Percentiles rank a stretch among this genome's conserved stretches.
Evolutionary conservation across 352 stramenopile species (phyloP).

Genomic region (Blastocystis sp.): DNA sequence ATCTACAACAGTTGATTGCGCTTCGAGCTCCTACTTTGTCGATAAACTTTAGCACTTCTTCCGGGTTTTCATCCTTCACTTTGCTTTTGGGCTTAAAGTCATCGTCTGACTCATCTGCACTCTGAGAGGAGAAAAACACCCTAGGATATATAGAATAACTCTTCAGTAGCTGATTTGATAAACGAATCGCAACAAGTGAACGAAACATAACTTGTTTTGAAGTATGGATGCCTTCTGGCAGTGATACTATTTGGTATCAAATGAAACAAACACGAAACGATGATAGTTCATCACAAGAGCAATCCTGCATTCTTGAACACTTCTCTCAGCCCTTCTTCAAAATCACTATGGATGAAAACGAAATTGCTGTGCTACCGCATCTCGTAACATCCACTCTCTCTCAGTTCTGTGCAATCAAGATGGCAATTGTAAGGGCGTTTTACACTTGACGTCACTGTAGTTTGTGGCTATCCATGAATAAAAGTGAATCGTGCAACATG

Average conservation of each 20-base stretch:
- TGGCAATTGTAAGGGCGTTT: background rate
- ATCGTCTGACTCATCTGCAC: constrained; percentile 52
- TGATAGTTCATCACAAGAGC: background rate
- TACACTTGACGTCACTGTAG: background rate
- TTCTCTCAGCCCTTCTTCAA: background rate
- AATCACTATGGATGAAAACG: background rate
- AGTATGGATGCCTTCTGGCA: background rate
- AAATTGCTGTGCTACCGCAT: background rate
- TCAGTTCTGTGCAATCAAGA: background rate
- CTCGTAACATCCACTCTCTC: background rate
- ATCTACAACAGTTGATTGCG: background rate
- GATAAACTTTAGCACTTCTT: constrained; percentile 57
- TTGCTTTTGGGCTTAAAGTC: constrained; percentile 62
- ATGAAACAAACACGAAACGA: background rate
- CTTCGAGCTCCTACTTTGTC: background rate
- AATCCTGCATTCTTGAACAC: background rate
- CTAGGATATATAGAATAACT: background rate
- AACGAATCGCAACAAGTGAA: background rate
- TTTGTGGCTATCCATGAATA: background rate
- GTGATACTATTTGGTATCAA: too few species aligned
- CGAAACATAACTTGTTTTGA: constrained; percentile 8
- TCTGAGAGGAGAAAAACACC: constrained; percentile 34
- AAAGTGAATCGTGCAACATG: background rate
- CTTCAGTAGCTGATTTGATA: constrained; percentile 29
- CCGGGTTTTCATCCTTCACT: constrained; percentile 62